phyloP scores from a whole-genome alignment of 306 rosid genomes.

The Geum urbanum region DNA sequence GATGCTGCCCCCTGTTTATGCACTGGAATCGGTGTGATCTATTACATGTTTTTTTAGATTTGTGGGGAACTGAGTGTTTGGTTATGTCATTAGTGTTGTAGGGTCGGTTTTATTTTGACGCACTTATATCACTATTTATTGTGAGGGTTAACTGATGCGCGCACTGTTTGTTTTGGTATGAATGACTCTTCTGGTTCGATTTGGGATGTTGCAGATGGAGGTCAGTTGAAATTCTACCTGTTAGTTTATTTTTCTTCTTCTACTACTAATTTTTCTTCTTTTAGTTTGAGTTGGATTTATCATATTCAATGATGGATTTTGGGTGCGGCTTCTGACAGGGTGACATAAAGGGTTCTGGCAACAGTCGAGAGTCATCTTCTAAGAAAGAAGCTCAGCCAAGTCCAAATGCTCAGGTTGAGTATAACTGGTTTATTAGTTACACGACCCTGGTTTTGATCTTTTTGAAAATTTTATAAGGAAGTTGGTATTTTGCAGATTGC shows the following conservation, averaged over 20 bases:
- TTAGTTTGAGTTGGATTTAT: neutral
- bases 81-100: conserved; percentile 5
- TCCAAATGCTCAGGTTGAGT: conserved; percentile 63
- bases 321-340: conserved; percentile 50
- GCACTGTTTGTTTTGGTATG: conserved; percentile 22
- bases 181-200: conserved; percentile 27
- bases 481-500: conserved; percentile 41
- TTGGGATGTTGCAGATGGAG: conserved; percentile 72
- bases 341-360: conserved; percentile 84
- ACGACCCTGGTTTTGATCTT: neutral
- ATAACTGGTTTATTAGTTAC: neutral
- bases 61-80: neutral
- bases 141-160: conserved; percentile 31
- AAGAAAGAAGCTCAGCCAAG: conserved; percentile 70
- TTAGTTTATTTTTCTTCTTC: neutral
- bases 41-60: neutral
- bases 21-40: too few relatives aligned
- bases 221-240: conserved; percentile 38
- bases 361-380: conserved; percentile 74
- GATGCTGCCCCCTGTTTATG: too few relatives aligned
- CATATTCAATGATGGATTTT: conserved; percentile 13
- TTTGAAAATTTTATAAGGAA: conserved; percentile 9
- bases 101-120: neutral
- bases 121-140: neutral
- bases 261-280: neutral